Base-by-base conservation (phyloP, 2,329 filamentous ascomycete species). In the Mycosphaerella sp. region DNA sequence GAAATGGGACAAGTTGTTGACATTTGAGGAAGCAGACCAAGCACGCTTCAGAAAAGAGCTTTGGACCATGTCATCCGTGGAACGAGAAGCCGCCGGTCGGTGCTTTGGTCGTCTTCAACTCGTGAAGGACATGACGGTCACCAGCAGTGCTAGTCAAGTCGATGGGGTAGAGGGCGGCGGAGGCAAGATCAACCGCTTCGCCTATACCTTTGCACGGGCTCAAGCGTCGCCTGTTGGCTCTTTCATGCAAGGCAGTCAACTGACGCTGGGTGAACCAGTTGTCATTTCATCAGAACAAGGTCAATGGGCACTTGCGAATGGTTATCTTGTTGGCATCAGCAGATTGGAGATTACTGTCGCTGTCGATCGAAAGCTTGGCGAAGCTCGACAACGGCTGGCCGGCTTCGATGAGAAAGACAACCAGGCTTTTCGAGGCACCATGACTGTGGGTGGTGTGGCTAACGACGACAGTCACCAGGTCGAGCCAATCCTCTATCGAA, bases 221-320 rank as follows among this genome's bases (percentile, higher is more conserved):
- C 36, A 32, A 3, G 12, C 49, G 2, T 47, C 35, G 1, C 60
- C 81, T 0, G 77, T 76, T 0, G 90, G 93, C 63, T 95, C 89
- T 0, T 98, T 98, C 64, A 73, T 88, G 1, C 91, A 97, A 62
- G 65, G 63, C 37, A 97, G 90, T 1, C 89, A 97, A 62, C 79
- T 98, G 27, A 81, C 77, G 1, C 77, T 87, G 21, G 91, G 91
- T 37, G 93, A 98, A 64, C 91, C 93, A 0, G 84, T 97, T 44
- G 93, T 98, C n/a, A 80, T 98, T 3, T 97, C 93, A 0, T 93
- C 96, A 61, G 93, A 98, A 68, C 78, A 87, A 54, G 93, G 93
- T 0, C 93, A 98, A 67, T 98, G 95, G 73, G 91, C 91, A 0
- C 78, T 98, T 35, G 90, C 91, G 0, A 89, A 95, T 59, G 93